Evolutionary conservation across 139 green algal genomes (phyloP), one percentile per base, ranked within the genome.

Genomic region (Coelastrella sp.): DNA sequence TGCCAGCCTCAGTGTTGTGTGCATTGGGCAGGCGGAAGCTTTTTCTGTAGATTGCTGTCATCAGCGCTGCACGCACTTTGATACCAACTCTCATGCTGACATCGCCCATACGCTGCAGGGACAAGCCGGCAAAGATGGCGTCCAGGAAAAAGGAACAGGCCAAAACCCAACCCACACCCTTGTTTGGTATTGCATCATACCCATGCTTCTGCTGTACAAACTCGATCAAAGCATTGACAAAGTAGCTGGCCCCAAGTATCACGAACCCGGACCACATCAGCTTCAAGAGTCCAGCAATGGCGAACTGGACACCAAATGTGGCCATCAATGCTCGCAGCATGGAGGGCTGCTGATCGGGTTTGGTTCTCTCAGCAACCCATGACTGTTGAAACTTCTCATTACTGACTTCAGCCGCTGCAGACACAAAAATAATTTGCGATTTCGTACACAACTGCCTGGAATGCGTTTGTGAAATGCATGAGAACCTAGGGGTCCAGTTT

Each of bases 51-150:
- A 94, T 62, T 8, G 73, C 83, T 45, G 79, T 82, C 37, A 92
- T 90, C 45, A 87, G 74, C 8, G 84, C 75, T 34, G 69, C 75
- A 17, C 86, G 72, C 6, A 90, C 81, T 37, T 91, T 90, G 64
- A 94, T 93, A 51, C 91, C 91, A 0, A 75, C 66, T 7, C 84
- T 77, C 64, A 94, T 86, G 41, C 85, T 91, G 45, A 72, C 79
- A 72, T 91, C 92, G 27, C 84, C 91, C 91, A 94, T 94, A 74
- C 91, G 90, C 79, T 94, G 91, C 40, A 94, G 84, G 0, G 86
- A 84, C 11, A 94, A 77, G 37, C 91, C 90, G 43, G 92, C 84
- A n/a, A 92, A 74, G 30, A 92, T 67, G 11, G 90, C 87, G 68
- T 93, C 90, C 3, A 90, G 0, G 68, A 94, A 94, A 82, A 94